Percentiles rank a stretch among this genome's conserved stretches.
These are phyloP conservation scores for Diaporthe australafricana DNA, from an alignment of 2,329 filamentous ascomycete species.

Conservation along the genomic window DNA sequence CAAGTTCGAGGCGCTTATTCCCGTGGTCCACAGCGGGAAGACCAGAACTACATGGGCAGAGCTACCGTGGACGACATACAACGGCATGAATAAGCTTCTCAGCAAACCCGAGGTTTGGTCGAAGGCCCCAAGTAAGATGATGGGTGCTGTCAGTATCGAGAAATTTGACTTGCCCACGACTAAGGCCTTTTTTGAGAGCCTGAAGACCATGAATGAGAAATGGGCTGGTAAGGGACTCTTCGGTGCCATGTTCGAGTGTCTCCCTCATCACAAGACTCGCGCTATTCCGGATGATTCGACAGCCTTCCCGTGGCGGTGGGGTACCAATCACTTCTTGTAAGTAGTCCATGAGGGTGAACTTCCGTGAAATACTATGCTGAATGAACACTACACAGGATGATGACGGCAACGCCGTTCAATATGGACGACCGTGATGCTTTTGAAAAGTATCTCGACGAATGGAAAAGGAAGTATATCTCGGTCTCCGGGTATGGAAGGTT, in stretches of 20 bases:
- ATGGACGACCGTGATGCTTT: background rate
- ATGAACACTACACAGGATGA: background rate
- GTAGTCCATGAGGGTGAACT: background rate
- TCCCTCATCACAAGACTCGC: background rate
- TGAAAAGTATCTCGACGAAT: background rate
- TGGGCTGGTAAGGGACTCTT: conserved; percentile 22
- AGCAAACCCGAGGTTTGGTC: conserved; percentile 23
- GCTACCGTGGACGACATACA: conserved; percentile 23
- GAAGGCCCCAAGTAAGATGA: background rate
- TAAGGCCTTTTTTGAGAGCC: background rate
- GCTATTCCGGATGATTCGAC: background rate
- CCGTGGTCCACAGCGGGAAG: conserved; percentile 8
- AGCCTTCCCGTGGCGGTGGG: conserved; percentile 15
- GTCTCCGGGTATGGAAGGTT: conserved; percentile 13
- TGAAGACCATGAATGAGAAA: conserved; percentile 18
- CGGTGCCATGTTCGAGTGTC: conserved; percentile 23
- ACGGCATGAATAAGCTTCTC: conserved; percentile 3
- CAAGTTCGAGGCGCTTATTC: background rate
- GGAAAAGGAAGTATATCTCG: background rate
- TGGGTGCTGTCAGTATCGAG: conserved; percentile 16
- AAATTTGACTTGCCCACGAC: background rate
- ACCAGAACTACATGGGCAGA: background rate
- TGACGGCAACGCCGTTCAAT: conserved; percentile 10
- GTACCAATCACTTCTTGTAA: conserved; percentile 17
- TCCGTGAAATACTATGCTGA: fast-evolving